Percentiles rank a stretch among this genome's conserved stretches.
Conservation (phyloP, 257 asterid genomes). For the Solanum bulbocastanum region DNA sequence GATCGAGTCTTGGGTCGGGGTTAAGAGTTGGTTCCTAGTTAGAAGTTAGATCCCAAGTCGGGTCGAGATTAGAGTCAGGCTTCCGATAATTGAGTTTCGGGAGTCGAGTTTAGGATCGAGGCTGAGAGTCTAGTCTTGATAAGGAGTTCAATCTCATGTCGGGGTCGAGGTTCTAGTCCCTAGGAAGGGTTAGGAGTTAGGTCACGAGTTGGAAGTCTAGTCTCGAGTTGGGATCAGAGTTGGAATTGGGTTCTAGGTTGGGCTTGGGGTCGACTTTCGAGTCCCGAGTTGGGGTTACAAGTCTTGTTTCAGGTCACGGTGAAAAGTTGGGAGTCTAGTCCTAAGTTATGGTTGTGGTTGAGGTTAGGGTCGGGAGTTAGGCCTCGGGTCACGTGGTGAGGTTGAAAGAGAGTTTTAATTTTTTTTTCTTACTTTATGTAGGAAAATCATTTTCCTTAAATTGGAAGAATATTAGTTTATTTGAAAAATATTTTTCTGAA, state of each 20-base stretch:
- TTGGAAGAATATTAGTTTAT: no score
- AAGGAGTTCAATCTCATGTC: neutral
- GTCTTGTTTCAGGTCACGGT: neutral
- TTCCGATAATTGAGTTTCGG: accelerated
- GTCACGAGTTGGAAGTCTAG: neutral
- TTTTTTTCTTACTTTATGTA: neutral
- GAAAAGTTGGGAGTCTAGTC: neutral
- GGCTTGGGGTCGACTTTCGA: neutral
- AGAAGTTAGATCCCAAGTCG: neutral
- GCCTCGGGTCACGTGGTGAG: neutral
- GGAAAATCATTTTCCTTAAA: no score
- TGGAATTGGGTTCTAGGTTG: neutral
- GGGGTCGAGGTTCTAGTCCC: neutral
- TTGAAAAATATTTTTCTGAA: neutral
- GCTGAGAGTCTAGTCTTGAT: neutral
- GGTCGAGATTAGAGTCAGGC: neutral
- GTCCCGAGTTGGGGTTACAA: neutral
- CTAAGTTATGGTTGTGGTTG: neutral
- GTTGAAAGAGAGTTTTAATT: neutral
- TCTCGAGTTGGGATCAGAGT: neutral
- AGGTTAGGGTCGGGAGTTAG: neutral
- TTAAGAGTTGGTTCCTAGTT: neutral
- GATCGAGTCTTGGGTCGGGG: neutral
- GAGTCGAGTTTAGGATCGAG: neutral
- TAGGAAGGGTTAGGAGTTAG: neutral